phyloP scores from a whole-genome alignment of 495 filamentous ascomycete species.

The Aspergillus funiculosus region DNA sequence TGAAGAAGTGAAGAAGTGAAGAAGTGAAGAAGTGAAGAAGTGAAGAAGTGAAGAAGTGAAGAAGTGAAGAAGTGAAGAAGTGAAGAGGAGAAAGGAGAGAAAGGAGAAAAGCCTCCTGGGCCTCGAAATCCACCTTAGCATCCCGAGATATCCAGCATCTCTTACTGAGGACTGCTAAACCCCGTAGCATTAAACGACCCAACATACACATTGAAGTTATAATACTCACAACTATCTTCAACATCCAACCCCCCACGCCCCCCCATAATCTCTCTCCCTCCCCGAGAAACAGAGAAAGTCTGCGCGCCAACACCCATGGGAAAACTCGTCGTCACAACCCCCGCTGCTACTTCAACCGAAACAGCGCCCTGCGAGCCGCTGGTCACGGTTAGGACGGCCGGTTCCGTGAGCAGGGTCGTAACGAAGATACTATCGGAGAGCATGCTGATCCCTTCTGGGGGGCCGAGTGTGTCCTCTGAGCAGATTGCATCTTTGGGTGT shows the following conservation, averaged over 20 bases:
- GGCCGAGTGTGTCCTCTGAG: conserved; percentile 15
- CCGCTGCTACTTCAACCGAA: conserved; percentile 39
- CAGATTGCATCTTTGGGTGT: conserved; percentile 34
- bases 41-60: too few relatives aligned
- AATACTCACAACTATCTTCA: conserved; percentile 46
- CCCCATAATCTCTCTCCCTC: conserved; percentile 38
- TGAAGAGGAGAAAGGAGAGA: too few relatives aligned
- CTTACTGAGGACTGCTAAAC: too few relatives aligned
- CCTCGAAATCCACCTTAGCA: too few relatives aligned
- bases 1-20: too few relatives aligned
- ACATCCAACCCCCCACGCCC: conserved; percentile 41
- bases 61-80: too few relatives aligned
- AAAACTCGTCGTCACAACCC: conserved; percentile 42
- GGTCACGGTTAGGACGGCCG: conserved; percentile 41
- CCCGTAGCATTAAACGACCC: too few relatives aligned
- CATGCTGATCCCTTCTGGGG: conserved; percentile 32
- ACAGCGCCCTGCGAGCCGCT: conserved; percentile 30
- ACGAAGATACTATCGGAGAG: conserved; percentile 45
- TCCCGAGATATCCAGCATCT: too few relatives aligned
- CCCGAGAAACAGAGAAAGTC: conserved; percentile 43
- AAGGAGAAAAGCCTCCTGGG: too few relatives aligned
- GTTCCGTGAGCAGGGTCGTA: conserved; percentile 44
- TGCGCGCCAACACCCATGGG: conserved; percentile 49
- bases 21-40: too few relatives aligned
- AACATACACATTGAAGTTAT: conserved; percentile 57